A percentile compares a stretch with the other conserved stretches of the same genome.
These are phyloP conservation scores for Ganoderma boninense DNA, from an alignment of 1,284 basidiomycete species.

Conservation along the genomic window DNA sequence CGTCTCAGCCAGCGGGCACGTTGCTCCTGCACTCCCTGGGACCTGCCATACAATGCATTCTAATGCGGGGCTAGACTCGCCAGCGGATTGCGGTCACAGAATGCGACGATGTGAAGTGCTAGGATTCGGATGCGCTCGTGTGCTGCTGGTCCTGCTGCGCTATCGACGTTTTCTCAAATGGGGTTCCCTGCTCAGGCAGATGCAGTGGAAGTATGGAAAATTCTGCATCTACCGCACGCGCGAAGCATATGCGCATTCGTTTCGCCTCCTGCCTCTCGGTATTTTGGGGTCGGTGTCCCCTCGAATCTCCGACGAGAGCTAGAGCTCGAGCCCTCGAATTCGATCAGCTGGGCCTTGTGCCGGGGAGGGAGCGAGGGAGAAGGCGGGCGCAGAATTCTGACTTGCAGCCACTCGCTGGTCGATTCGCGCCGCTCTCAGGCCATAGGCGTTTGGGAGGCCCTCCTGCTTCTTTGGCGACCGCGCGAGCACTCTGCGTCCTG, in stretches of 20 bases:
- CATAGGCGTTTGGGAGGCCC: slow-evolving; percentile 8
- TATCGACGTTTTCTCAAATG: slow-evolving; percentile 2
- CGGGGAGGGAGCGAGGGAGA: neutral
- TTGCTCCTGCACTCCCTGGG: neutral
- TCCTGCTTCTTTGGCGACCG: slow-evolving; percentile 3
- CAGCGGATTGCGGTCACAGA: neutral
- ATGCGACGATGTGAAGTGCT: neutral
- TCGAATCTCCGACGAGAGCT: slow-evolving; percentile 2
- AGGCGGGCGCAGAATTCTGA: neutral
- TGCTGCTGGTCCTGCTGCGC: neutral
- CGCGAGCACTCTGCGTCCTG: neutral
- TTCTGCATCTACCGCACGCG: neutral
- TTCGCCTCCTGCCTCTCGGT: neutral
- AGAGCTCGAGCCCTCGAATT: neutral
- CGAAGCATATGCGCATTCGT: neutral
- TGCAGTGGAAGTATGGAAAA: neutral
- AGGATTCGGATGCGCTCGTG: neutral
- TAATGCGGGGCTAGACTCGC: neutral
- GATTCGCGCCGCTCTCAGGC: slow-evolving; percentile 11
- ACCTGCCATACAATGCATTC: neutral
- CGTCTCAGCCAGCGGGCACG: neutral
- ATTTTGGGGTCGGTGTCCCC: neutral
- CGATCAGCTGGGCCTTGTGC: neutral
- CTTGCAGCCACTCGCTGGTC: neutral
- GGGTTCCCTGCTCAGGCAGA: neutral